Conservation (phyloP, 805 yeast species). For the Starmerella floricola region DNA sequence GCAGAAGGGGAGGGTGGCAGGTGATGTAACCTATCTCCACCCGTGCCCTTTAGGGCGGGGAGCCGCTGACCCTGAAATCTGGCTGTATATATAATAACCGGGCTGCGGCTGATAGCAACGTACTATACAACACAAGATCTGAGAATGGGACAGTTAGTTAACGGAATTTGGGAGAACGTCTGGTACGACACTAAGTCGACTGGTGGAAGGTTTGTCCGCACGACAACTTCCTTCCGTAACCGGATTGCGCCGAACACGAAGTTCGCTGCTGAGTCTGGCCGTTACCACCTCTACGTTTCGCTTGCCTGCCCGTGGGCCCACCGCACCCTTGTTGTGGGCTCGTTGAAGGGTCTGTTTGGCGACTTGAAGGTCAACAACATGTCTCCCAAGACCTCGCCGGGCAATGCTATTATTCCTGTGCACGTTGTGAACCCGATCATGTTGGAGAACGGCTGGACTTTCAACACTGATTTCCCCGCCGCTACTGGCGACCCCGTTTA, state of each 20-base stretch:
- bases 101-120: no score
- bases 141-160: constrained; percentile 23
- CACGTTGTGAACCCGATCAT: constrained; percentile 86
- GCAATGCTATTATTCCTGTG: constrained; percentile 33
- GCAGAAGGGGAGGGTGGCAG: no score
- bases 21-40: no score
- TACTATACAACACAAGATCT: no score
- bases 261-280: constrained; percentile 59
- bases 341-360: constrained; percentile 51
- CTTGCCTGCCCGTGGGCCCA: constrained; percentile 97
- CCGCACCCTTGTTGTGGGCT: constrained; percentile 60
- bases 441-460: constrained; percentile 84
- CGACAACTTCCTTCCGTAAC: constrained; percentile 21
- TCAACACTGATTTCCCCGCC: constrained; percentile 40
- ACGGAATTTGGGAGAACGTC: constrained; percentile 24
- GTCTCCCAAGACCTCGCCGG: constrained; percentile 3
- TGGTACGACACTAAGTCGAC: constrained; percentile 25
- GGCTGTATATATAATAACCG: no score
- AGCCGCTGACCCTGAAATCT: no score
- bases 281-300: constrained; percentile 82
- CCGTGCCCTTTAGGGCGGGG: no score
- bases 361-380: constrained; percentile 1
- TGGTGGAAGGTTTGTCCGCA: constrained; percentile 24
- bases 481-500: constrained; percentile 49
- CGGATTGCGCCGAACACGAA: constrained; percentile 18